These are phyloP conservation scores for Hyaloscypha finlandica DNA, from an alignment of 495 filamentous ascomycete genomes.

Conservation along the genomic window DNA sequence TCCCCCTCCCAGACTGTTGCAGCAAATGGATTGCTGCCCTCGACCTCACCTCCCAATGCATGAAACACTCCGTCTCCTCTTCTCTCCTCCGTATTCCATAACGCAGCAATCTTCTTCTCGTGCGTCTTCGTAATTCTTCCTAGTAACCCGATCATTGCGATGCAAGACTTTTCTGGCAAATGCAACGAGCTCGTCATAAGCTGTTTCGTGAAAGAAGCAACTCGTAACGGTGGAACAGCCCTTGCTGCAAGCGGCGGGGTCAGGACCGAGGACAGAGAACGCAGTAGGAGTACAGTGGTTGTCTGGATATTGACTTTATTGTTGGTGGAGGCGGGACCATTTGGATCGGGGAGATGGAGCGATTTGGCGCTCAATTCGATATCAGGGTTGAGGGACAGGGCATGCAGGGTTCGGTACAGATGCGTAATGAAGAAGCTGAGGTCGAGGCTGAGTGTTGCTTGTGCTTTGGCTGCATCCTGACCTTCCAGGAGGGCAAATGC, in stretches of 20 bases:
- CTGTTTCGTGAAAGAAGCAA: conserved; percentile 92
- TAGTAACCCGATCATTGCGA: conserved; percentile 75
- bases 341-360: conserved; percentile 76
- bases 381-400: conserved; percentile 76
- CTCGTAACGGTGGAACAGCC: conserved; percentile 69
- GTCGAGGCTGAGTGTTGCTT: conserved; percentile 73
- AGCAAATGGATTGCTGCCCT: conserved; percentile 86
- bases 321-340: conserved; percentile 37
- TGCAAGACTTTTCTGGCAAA: conserved; percentile 80
- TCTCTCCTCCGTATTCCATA: conserved; percentile 90
- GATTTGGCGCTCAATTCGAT: conserved; percentile 83
- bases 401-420: conserved; percentile 81
- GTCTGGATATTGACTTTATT: conserved; percentile 92
- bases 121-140: conserved; percentile 73
- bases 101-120: conserved; percentile 62
- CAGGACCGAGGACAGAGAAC: conserved; percentile 77
- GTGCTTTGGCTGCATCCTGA: conserved; percentile 74
- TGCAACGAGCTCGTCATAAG: conserved; percentile 80
- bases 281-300: conserved; percentile 84
- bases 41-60: conserved; percentile 60
- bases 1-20: conserved; percentile 93
- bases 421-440: conserved; percentile 92
- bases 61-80: conserved; percentile 69
- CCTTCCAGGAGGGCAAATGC: conserved; percentile 92
- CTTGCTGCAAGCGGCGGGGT: conserved; percentile 63